A percentile compares a stretch with the other conserved stretches of the same genome.
Conservation (phyloP, 2,329 filamentous ascomycete genomes). For the Purpureocillium lavendulum region DNA sequence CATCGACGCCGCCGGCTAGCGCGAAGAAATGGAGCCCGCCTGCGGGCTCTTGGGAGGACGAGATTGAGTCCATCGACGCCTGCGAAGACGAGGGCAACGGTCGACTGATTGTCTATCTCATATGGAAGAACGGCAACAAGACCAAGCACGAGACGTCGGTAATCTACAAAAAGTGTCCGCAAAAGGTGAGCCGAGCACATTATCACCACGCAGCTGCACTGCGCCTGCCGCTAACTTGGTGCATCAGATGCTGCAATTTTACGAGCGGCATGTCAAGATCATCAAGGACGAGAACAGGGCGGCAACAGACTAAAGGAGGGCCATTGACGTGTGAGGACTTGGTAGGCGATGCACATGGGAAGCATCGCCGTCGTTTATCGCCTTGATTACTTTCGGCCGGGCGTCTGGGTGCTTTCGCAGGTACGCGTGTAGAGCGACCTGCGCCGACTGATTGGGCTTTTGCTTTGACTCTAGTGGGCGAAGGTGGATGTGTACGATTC, state of each 20-base stretch:
- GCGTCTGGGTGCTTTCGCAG: too few relatives aligned
- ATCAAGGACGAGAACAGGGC: slow-evolving; percentile 28
- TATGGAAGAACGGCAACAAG: slow-evolving; percentile 67
- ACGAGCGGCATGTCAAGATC: slow-evolving; percentile 49
- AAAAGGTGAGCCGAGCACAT: slow-evolving; percentile 46
- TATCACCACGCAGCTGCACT: not conserved
- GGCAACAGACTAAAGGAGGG: slow-evolving; percentile 9
- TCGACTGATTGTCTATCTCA: slow-evolving; percentile 58
- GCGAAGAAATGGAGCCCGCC: slow-evolving; percentile 56
- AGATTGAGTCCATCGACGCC: slow-evolving; percentile 62
- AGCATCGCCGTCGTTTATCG: too few relatives aligned
- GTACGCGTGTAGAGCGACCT: too few relatives aligned
- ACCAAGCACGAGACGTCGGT: slow-evolving; percentile 62
- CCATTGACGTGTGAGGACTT: not conserved
- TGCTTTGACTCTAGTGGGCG: too few relatives aligned
- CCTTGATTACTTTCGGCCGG: too few relatives aligned
- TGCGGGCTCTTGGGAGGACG: slow-evolving; percentile 67
- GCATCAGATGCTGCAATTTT: slow-evolving; percentile 49
- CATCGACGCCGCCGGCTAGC: slow-evolving; percentile 38
- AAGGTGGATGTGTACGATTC: too few relatives aligned
- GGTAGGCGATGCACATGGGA: too few relatives aligned
- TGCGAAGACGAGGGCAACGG: slow-evolving; percentile 56
- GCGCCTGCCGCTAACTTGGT: slow-evolving; percentile 7
- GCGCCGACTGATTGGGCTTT: too few relatives aligned
- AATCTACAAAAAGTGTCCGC: slow-evolving; percentile 69